Percentiles rank a stretch among this genome's conserved stretches.
phyloP scores from a whole-genome alignment of 495 filamentous ascomycete genomes.

The Cetradonia linearis region DNA sequence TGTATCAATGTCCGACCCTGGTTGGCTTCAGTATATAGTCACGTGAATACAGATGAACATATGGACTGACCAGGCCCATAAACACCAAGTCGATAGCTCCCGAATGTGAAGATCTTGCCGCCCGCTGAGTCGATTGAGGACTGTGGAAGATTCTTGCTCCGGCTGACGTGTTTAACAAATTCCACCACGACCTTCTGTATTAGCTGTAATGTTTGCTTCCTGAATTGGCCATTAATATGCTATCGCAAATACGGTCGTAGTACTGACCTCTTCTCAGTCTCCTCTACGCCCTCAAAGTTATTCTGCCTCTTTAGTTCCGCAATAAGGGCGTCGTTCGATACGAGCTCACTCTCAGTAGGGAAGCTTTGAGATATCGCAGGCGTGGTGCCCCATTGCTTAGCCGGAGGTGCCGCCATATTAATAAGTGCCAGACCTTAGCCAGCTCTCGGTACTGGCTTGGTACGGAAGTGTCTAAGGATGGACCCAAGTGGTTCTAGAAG shows the following conservation, averaged over 20 bases:
- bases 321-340: slow-evolving; percentile 65
- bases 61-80: slow-evolving; percentile 64
- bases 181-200: slow-evolving; percentile 71
- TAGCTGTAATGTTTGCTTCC: slow-evolving; percentile 48
- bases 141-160: slow-evolving; percentile 58
- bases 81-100: slow-evolving; percentile 86
- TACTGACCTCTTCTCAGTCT: slow-evolving; percentile 66
- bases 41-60: not conserved
- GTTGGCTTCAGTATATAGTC: slow-evolving; percentile 7
- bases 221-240: slow-evolving; percentile 17
- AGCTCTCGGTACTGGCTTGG: not conserved
- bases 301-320: slow-evolving; percentile 76
- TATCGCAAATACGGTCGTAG: not conserved
- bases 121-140: slow-evolving; percentile 68
- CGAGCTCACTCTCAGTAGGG: slow-evolving; percentile 64
- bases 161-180: slow-evolving; percentile 71
- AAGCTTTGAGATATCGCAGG: slow-evolving; percentile 66
- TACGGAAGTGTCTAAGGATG: not conserved
- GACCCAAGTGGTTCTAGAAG: not conserved
- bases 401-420: slow-evolving; percentile 36
- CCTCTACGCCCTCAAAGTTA: slow-evolving; percentile 73
- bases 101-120: slow-evolving; percentile 88
- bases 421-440: not conserved
- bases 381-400: slow-evolving; percentile 68
- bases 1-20: slow-evolving; percentile 94